These are phyloP conservation scores for Taiozyma sp. DNA, from an alignment of 1,139 yeast species.

Conservation along the genomic window DNA sequence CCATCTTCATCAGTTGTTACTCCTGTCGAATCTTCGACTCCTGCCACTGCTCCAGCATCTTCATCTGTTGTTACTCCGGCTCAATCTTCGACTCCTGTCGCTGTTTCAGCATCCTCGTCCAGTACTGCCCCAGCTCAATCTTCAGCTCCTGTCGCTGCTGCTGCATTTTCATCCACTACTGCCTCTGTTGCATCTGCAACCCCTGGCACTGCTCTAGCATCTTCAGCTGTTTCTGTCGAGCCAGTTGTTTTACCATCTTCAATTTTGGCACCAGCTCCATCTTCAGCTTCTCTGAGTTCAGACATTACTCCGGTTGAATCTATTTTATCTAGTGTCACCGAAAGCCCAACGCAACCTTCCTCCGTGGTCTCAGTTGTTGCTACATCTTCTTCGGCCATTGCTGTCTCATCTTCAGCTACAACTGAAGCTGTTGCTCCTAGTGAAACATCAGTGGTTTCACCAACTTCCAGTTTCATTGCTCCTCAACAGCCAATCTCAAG, in stretches of 20 bases:
- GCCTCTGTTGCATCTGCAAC: constrained; percentile 1
- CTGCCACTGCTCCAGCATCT: not conserved
- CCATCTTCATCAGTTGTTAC: not conserved
- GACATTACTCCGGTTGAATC: not conserved
- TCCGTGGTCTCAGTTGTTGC: not conserved
- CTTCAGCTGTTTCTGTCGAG: constrained; percentile 2
- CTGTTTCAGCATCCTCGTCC: not conserved
- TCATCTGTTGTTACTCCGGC: constrained; percentile 3
- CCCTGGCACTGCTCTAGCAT: not conserved
- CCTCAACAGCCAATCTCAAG: not conserved
- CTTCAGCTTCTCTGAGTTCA: not conserved
- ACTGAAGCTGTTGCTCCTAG: not conserved
- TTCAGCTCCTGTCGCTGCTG: not conserved
- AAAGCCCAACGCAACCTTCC: not conserved
- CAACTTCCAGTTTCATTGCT: not conserved
- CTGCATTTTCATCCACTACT: not conserved
- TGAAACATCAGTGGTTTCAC: not conserved
- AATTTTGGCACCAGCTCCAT: not conserved
- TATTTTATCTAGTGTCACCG: not conserved
- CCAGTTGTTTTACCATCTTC: not conserved
- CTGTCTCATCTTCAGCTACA: constrained; percentile 1
- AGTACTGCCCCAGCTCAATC: not conserved
- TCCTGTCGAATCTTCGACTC: not conserved
- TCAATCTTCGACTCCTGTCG: not conserved
- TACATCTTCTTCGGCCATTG: not conserved